These are phyloP conservation scores for Suillus placidus DNA, from an alignment of 768 basidiomycete genomes.

Conservation along the genomic window DNA sequence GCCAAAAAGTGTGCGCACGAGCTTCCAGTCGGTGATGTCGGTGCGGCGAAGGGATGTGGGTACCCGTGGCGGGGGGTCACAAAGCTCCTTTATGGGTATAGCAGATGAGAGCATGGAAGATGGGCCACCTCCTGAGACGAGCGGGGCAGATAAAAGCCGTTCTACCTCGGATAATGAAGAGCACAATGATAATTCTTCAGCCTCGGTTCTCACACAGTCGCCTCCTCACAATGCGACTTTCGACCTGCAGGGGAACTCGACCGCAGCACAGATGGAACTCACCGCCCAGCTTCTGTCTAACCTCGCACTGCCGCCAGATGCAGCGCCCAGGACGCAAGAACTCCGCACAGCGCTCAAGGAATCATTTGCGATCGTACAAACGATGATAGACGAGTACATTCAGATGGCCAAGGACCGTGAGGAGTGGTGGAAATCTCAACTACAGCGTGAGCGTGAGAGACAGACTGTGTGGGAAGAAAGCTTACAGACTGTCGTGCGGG, in stretches of 20 bases:
- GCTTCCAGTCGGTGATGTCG: conserved; percentile 33
- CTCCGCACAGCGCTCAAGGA: conserved; percentile 60
- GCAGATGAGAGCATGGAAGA: conserved; percentile 21
- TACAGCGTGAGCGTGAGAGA: conserved; percentile 64
- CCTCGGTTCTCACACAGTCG: conserved; percentile 41
- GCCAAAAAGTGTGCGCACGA: conserved; percentile 32
- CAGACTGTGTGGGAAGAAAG: conserved; percentile 89
- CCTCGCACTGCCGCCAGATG: conserved; percentile 37
- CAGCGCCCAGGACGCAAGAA: conserved; percentile 31
- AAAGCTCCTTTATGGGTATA: conserved; percentile 27
- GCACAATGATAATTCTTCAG: conserved; percentile 49
- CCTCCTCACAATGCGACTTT: conserved; percentile 65
- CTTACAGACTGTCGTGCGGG: conserved; percentile 79
- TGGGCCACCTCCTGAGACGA: conserved; percentile 4
- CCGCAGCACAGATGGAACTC: conserved; percentile 78
- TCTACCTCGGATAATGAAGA: conserved; percentile 20
- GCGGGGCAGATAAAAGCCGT: neutral
- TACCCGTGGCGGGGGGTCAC: conserved; percentile 26
- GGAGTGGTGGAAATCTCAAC: conserved; percentile 68
- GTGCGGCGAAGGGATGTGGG: conserved; percentile 27
- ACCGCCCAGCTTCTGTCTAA: conserved; percentile 64
- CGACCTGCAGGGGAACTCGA: conserved; percentile 69
- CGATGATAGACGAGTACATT: conserved; percentile 66
- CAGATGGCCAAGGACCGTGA: conserved; percentile 79
- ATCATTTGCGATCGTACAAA: conserved; percentile 57